Evolutionary conservation across 306 rosid species (phyloP), one percentile per base, ranked within the genome.

Genomic region (Trifolium fragiferum): DNA sequence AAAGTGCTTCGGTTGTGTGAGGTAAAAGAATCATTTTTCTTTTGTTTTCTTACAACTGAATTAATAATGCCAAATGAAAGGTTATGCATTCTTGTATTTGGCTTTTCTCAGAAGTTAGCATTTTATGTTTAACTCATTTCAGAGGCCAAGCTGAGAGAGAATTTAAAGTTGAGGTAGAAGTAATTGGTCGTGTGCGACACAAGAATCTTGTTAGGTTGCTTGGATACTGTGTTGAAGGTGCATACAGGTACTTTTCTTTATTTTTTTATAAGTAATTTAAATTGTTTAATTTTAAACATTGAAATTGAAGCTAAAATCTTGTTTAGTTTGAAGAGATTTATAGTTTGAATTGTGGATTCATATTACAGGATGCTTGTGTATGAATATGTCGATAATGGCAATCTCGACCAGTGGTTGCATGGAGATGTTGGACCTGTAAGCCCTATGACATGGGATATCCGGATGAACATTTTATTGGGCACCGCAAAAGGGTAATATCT

Each of bases 71-170:
- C n/a, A n/a, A 44, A 13, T 49, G 68, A 58, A 58, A 66, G 70
- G 46, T 60, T 32, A 3, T 75, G 20, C 61, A 57, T 49, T 73
- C n/a, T 72, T 65, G 74, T 8, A 9, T 10, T n/a, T 49, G 44
- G 49, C 64, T 55, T 21, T 70, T 55, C 32, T 70, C 54, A 12
- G 21, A 70, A 74, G 75, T 54, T 10, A 76, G 47, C 7, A 18
- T 73, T 20, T 72, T 8, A 61, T 55, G 64, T 76, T 75, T 72
- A 66, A 67, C 43, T 72, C 27, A 63, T 72, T 66, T 65, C 79
- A 95, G 98, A 86, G 99, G 99, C 82, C 99, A 95, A 81, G 99
- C 99, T 62, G 99, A 92, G 87, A 95, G 80, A 82, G 99, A 95
- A 67, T 95, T 95, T 74, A 90, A 89, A 81, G 98, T 81, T 19